These are phyloP conservation scores for Linaria vulgaris DNA, from an alignment of 257 asterid genomes.

Conservation along the genomic window DNA sequence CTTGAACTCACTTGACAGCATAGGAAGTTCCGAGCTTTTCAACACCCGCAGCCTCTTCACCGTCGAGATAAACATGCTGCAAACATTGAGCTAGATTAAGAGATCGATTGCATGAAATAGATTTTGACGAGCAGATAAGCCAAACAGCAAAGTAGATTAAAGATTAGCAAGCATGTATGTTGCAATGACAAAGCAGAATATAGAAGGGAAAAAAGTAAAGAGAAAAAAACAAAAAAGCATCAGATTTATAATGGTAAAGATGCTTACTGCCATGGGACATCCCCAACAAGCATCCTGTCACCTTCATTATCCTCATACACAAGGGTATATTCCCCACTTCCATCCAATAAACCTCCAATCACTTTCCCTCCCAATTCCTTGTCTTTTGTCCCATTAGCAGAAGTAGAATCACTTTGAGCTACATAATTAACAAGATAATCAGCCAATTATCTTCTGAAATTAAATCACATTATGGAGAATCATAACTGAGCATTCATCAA, in stretches of 20 bases:
- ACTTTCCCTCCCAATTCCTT: conserved; percentile 40
- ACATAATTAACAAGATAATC: neutral
- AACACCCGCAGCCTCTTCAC: conserved; percentile 86
- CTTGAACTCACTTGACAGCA: conserved; percentile 67
- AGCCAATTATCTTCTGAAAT: neutral
- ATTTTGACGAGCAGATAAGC: conserved; percentile 12
- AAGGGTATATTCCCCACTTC: conserved; percentile 91
- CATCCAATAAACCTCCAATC: conserved; percentile 67
- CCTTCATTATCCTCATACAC: conserved; percentile 98
- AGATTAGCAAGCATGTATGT: conserved; percentile 11
- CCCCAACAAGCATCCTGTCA: conserved; percentile 97
- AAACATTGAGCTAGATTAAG: no score
- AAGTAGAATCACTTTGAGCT: conserved; percentile 66
- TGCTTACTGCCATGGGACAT: conserved; percentile 98
- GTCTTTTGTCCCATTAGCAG: conserved; percentile 39
- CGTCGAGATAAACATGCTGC: conserved; percentile 91
- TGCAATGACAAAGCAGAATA: conserved; percentile 22
- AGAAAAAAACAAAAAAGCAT: conserved; percentile 30
- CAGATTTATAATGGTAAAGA: conserved; percentile 34
- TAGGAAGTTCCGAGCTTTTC: conserved; percentile 76
- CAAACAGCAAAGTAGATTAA: conserved; percentile 4
- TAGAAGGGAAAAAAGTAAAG: conserved; percentile 12
- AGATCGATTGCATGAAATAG: no score
- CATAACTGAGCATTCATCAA: neutral
- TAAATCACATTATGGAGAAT: neutral